phyloP scores from a whole-genome alignment of 352 stramenopile genomes.

The Globisporangium orthogonon region DNA sequence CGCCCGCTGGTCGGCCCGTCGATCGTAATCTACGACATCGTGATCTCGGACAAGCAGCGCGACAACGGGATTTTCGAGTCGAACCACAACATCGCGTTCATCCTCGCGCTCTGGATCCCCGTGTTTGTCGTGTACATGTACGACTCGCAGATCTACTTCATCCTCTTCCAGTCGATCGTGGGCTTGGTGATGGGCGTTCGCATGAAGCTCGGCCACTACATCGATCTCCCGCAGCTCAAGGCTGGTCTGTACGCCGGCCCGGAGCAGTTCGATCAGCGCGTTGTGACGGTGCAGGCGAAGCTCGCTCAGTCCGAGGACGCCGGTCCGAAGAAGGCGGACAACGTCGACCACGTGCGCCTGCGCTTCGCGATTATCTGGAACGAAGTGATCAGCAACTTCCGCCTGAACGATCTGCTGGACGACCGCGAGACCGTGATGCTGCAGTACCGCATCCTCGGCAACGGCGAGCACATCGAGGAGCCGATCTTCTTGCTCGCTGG shows the following conservation, averaged over 20 bases:
- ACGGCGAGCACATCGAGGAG: conserved; percentile 62
- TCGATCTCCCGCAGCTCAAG: conserved; percentile 60
- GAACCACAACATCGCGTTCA: conserved; percentile 78
- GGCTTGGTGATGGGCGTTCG: conserved; percentile 68
- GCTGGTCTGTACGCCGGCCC: conserved; percentile 49
- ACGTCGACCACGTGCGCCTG: conserved; percentile 45
- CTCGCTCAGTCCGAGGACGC: conserved; percentile 14
- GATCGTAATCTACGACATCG: conserved; percentile 68
- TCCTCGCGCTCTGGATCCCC: conserved; percentile 64
- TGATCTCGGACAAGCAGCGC: conserved; percentile 23
- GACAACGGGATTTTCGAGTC: conserved; percentile 48
- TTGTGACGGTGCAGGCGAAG: conserved; percentile 49
- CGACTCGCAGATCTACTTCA: conserved; percentile 86
- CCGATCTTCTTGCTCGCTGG: conserved; percentile 79
- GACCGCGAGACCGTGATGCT: conserved; percentile 81
- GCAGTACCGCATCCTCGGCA: conserved; percentile 74
- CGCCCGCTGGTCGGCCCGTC: conserved; percentile 67
- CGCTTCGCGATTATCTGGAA: conserved; percentile 87
- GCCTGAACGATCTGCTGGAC: conserved; percentile 76
- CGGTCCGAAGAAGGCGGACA: conserved; percentile 2
- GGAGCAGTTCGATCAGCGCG: conserved; percentile 60
- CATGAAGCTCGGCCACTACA: conserved; percentile 74
- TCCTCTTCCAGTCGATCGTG: conserved; percentile 61
- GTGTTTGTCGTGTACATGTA: conserved; percentile 85
- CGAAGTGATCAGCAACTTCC: conserved; percentile 82